Evolutionary conservation across 371 early-diverging fungal genomes (phyloP).

Genomic region (Mucor racemosus): DNA sequence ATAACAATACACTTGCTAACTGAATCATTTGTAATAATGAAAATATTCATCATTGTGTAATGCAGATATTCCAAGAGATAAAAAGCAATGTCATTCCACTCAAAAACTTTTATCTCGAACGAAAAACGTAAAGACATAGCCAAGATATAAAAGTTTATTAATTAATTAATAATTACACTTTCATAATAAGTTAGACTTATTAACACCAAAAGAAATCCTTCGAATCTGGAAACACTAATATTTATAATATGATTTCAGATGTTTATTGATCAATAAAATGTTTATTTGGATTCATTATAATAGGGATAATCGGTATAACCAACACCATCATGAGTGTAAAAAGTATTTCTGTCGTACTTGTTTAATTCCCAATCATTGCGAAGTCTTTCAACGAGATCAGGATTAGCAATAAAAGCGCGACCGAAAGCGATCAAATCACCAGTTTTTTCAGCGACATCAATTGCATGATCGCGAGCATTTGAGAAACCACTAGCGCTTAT

Average conservation of each 20-base stretch:
- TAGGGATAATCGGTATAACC: conserved; percentile 33
- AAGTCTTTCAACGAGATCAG: conserved; percentile 38
- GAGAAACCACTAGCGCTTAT: conserved; percentile 31
- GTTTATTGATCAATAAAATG: neutral
- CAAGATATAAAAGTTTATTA: no score
- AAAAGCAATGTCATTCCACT: no score
- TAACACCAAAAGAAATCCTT: no score
- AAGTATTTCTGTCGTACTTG: conserved; percentile 26
- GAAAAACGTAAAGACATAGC: no score
- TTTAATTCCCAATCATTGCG: conserved; percentile 12
- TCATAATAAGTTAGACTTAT: no score
- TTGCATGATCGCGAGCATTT: conserved; percentile 21
- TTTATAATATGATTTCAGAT: neutral
- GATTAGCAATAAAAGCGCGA: conserved; percentile 43
- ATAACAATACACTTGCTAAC: no score
- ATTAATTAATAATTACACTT: no score
- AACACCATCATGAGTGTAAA: conserved; percentile 21
- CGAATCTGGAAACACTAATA: neutral
- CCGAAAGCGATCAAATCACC: conserved; percentile 41
- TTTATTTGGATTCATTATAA: neutral
- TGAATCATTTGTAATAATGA: no score
- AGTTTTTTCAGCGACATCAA: conserved; percentile 24
- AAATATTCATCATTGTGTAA: no score
- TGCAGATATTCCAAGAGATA: no score
- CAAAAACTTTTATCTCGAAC: no score